These are phyloP conservation scores for Clavispora carvajalis DNA, from an alignment of 805 yeast genomes.

Conservation along the genomic window DNA sequence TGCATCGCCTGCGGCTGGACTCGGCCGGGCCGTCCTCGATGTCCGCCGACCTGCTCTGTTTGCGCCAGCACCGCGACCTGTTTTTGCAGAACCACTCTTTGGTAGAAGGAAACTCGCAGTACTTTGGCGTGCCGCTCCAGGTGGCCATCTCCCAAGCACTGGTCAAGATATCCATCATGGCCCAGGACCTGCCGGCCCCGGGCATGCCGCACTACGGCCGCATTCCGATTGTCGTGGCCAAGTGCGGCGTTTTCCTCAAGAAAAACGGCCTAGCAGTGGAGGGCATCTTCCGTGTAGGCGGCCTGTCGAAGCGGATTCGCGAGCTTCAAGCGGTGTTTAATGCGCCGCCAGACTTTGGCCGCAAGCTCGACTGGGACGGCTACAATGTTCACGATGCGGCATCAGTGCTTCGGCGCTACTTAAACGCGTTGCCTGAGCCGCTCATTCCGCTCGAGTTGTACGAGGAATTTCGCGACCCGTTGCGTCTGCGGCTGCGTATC, in stretches of 20 bases:
- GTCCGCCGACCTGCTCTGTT: constrained; percentile 11
- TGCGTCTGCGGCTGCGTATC: constrained; percentile 58
- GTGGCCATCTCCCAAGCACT: constrained; percentile 71
- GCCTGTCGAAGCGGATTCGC: constrained; percentile 81
- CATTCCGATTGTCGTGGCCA: constrained; percentile 92
- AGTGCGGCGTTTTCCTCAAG: constrained; percentile 84
- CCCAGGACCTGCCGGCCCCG: constrained; percentile 26
- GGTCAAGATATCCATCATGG: constrained; percentile 65
- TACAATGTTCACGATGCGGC: constrained; percentile 97
- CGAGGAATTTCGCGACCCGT: constrained; percentile 73
- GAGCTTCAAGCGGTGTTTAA: constrained; percentile 81
- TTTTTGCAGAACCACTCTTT: constrained; percentile 41
- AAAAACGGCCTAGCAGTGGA: constrained; percentile 72
- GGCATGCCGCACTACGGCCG: constrained; percentile 70
- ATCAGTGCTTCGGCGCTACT: constrained; percentile 75
- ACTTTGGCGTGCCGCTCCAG: constrained; percentile 73
- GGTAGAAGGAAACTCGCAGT: constrained; percentile 48
- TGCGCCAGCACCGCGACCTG: constrained; percentile 47
- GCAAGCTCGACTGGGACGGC: constrained; percentile 85
- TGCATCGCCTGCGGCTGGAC: constrained; percentile 36
- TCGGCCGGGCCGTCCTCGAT: constrained; percentile 17
- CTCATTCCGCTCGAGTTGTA: constrained; percentile 75
- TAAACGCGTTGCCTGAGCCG: constrained; percentile 89
- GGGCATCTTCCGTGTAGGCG: constrained; percentile 92
- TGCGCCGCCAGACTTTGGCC: constrained; percentile 85